Evolutionary conservation across 2,329 filamentous ascomycete genomes (phyloP).

Genomic region (Diplodia scrobiculata): DNA sequence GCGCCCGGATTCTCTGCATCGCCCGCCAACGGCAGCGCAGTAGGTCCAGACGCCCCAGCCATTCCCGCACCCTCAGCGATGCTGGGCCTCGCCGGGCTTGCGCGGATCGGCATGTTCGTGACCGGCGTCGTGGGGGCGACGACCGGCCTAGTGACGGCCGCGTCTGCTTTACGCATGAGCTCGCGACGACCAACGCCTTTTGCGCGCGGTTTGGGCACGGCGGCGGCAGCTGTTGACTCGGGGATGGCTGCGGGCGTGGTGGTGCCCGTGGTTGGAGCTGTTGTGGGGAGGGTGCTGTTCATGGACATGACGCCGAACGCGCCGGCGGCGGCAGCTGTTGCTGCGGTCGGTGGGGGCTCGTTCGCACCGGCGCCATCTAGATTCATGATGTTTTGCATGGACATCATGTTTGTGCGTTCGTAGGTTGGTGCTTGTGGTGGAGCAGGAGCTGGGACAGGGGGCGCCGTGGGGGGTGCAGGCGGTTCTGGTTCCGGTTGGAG

Average conservation of each 20-base stretch:
- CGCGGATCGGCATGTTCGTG: constrained; percentile 21
- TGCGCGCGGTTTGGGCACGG: constrained; percentile 44
- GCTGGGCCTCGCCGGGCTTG: constrained; percentile 1
- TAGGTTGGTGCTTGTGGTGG: not conserved
- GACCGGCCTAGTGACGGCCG: constrained; percentile 49
- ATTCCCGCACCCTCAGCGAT: not conserved
- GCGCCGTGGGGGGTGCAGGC: constrained; percentile 11
- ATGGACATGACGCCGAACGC: constrained; percentile 20
- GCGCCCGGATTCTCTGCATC: not conserved
- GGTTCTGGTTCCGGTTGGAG: constrained; percentile 55
- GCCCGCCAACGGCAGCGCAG: not conserved
- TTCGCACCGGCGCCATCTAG: constrained; percentile 36
- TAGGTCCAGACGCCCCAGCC: constrained; percentile 35
- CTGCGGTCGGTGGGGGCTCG: constrained; percentile 23
- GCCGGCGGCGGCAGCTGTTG: constrained; percentile 30
- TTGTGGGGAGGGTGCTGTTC: constrained; percentile 30
- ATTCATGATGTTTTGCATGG: constrained; percentile 41
- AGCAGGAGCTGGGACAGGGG: constrained; percentile 30
- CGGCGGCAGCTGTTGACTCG: constrained; percentile 30
- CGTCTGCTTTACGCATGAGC: constrained; percentile 61
- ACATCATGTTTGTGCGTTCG: constrained; percentile 33
- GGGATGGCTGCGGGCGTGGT: constrained; percentile 30
- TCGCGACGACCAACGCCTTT: constrained; percentile 63
- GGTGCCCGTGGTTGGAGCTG: constrained; percentile 20
- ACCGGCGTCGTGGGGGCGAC: not conserved